Evolutionary conservation across 2,329 filamentous ascomycete genomes (phyloP).

Genomic region (Stagonosporopsis tanaceti): DNA sequence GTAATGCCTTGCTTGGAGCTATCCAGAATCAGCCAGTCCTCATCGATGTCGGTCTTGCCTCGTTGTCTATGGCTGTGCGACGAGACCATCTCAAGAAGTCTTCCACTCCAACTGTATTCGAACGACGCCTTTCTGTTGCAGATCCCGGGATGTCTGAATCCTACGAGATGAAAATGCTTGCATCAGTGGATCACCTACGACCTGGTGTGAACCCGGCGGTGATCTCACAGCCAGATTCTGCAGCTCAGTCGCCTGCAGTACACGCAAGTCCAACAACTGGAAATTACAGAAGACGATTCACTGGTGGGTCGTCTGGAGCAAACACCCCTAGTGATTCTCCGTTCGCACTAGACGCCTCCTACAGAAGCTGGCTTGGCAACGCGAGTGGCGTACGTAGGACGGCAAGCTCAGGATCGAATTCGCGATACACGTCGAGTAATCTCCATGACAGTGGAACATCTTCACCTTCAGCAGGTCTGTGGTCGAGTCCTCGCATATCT

Average conservation of each 20-base stretch:
- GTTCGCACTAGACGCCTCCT: slow-evolving; percentile 40
- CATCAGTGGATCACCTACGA: slow-evolving; percentile 76
- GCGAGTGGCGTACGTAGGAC: slow-evolving; percentile 53
- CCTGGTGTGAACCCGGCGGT: slow-evolving; percentile 56
- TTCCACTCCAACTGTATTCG: slow-evolving; percentile 35
- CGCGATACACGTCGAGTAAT: slow-evolving; percentile 29
- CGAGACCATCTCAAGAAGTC: slow-evolving; percentile 38
- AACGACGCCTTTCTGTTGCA: slow-evolving; percentile 51
- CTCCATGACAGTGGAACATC: slow-evolving; percentile 29
- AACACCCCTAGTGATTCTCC: slow-evolving; percentile 43
- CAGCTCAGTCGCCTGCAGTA: slow-evolving; percentile 43
- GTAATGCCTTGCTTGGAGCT: slow-evolving; percentile 92
- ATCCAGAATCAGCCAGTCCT: slow-evolving; percentile 91
- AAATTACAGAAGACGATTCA: slow-evolving; percentile 32
- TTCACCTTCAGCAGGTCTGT: slow-evolving; percentile 47
- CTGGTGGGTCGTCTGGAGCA: slow-evolving; percentile 25
- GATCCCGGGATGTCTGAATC: slow-evolving; percentile 60
- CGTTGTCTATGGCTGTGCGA: slow-evolving; percentile 79
- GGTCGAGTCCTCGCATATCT: slow-evolving; percentile 46
- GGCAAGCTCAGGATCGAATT: slow-evolving; percentile 42
- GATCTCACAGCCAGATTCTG: slow-evolving; percentile 28
- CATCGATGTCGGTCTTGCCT: slow-evolving; percentile 88
- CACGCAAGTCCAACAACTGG: slow-evolving; percentile 37
- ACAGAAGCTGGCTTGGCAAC: slow-evolving; percentile 46
- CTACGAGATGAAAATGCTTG: slow-evolving; percentile 78